phyloP scores from a whole-genome alignment of 352 stramenopile genomes.

The Phytophthora sansomeana region DNA sequence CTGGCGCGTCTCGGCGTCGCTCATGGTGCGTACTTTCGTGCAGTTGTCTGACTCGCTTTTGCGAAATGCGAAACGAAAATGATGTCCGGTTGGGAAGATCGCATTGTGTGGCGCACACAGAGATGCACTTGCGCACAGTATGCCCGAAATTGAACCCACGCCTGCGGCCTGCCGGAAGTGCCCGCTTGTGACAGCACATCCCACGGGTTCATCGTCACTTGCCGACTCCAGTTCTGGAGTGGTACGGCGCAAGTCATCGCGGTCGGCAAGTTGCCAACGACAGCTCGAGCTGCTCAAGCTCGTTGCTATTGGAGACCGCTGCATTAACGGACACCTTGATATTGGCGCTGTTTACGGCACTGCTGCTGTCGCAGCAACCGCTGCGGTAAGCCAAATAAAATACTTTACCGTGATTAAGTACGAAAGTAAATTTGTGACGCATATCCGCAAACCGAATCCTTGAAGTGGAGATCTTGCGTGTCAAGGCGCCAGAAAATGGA shows the following conservation, averaged over 20 bases:
- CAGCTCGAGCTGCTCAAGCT: background rate
- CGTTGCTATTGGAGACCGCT: background rate
- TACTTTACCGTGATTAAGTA: too few relatives aligned
- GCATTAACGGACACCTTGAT: too few relatives aligned
- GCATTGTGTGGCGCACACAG: slow-evolving; percentile 5
- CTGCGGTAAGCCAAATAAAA: too few relatives aligned
- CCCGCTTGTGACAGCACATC: background rate
- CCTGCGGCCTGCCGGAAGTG: background rate
- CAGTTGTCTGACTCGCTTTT: slow-evolving; percentile 25
- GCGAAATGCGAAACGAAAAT: slow-evolving; percentile 24
- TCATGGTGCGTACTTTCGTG: slow-evolving; percentile 19
- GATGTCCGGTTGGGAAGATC: background rate
- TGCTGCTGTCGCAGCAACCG: background rate
- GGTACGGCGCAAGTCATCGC: background rate
- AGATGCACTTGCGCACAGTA: slow-evolving; percentile 1
- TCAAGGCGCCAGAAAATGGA: too few relatives aligned
- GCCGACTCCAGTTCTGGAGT: background rate
- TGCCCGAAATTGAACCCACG: slow-evolving; percentile 7
- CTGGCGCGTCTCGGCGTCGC: slow-evolving; percentile 26
- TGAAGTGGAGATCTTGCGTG: background rate
- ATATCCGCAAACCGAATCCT: too few relatives aligned
- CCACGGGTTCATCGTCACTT: slow-evolving; percentile 7
- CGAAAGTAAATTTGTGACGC: too few relatives aligned
- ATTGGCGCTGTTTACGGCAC: background rate
- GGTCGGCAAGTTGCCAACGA: too few relatives aligned